Percentiles rank a stretch among this genome's conserved stretches.
These are phyloP conservation scores for Phaseolus lunatus DNA, from an alignment of 306 rosid species.

Conservation along the genomic window DNA sequence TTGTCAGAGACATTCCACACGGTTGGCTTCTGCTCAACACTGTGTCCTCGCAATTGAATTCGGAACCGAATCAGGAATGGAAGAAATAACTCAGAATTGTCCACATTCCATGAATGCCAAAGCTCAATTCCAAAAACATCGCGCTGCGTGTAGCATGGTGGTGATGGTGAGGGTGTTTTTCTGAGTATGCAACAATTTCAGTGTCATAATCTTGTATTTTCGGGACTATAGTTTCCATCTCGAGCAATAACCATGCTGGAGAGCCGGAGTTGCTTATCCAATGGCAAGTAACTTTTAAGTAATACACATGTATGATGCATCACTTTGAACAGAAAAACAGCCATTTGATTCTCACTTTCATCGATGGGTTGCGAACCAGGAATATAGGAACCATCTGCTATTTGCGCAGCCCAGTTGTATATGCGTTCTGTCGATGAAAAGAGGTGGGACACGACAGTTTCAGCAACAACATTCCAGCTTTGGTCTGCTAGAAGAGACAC, in stretches of 20 bases:
- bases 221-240: slow-evolving; percentile 26
- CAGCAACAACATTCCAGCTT: slow-evolving; percentile 67
- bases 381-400: slow-evolving; percentile 44
- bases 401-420: slow-evolving; percentile 52
- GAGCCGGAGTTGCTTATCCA: slow-evolving; percentile 82
- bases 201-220: slow-evolving; percentile 21
- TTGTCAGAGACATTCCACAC: background rate
- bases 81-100: slow-evolving; percentile 9
- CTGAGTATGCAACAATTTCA: slow-evolving; percentile 8
- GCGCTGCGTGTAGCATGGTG: background rate
- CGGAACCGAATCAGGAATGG: background rate
- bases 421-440: slow-evolving; percentile 76
- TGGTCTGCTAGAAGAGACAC: slow-evolving; percentile 67
- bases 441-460: slow-evolving; percentile 61
- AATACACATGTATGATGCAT: slow-evolving; percentile 68
- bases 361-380: slow-evolving; percentile 67
- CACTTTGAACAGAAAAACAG: slow-evolving; percentile 56
- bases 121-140: slow-evolving; percentile 5
- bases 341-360: slow-evolving; percentile 69
- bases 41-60: slow-evolving; percentile 5
- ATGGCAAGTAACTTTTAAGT: slow-evolving; percentile 73
- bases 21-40: slow-evolving; percentile 38
- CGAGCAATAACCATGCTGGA: slow-evolving; percentile 63
- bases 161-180: slow-evolving; percentile 20
- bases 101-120: slow-evolving; percentile 17